Conservation (phyloP, 164 flowering plant genomes). For the grape (Vitis vinifera) region DNA sequence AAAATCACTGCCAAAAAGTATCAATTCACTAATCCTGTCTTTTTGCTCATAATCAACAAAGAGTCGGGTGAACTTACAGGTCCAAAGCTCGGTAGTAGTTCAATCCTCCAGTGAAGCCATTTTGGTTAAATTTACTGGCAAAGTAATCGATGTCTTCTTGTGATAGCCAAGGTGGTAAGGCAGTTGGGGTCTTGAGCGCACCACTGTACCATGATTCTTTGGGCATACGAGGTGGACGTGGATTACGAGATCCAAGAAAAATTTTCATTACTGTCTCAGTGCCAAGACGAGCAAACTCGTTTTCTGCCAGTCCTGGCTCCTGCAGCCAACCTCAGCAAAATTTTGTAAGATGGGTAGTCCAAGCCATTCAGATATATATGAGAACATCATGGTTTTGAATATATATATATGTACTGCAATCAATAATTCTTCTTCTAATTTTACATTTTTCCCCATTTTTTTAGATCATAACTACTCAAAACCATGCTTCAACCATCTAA, state of each 20-base stretch:
- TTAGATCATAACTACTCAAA: too few species aligned
- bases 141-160: constrained; percentile 63
- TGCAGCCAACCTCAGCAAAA: constrained; percentile 10
- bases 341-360: too few species aligned
- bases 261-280: constrained; percentile 31
- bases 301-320: constrained; percentile 64
- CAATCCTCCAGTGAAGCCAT: constrained; percentile 77
- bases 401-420: too few species aligned
- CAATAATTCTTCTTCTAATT: too few species aligned
- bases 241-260: constrained; percentile 31
- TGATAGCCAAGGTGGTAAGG: constrained; percentile 59
- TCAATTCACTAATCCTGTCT: not conserved
- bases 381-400: too few species aligned
- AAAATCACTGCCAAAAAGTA: not conserved
- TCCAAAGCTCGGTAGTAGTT: constrained; percentile 68
- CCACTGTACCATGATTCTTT: constrained; percentile 43
- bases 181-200: constrained; percentile 15
- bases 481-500: too few species aligned
- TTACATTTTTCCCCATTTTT: too few species aligned
- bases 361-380: too few species aligned
- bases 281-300: constrained; percentile 43
- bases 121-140: constrained; percentile 44
- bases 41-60: not conserved
- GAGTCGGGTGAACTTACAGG: constrained; percentile 35
- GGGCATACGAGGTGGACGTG: constrained; percentile 46